These are phyloP conservation scores for Suillus subalutaceus DNA, from an alignment of 768 basidiomycete genomes.

Conservation along the genomic window DNA sequence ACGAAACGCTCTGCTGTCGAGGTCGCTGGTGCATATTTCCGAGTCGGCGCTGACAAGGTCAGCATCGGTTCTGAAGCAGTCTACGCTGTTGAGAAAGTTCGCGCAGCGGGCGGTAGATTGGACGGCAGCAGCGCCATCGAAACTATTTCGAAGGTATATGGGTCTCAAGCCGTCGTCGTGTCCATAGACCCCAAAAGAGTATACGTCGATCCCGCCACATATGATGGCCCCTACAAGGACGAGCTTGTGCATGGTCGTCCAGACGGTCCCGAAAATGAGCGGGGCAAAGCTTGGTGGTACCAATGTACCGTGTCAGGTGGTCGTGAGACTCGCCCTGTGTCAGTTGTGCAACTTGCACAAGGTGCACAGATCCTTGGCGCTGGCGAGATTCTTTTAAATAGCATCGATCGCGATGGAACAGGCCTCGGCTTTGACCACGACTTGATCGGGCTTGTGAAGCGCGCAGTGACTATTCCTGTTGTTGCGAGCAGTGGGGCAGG, in stretches of 20 bases:
- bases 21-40: constrained; percentile 95
- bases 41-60: constrained; percentile 98
- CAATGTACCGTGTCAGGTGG: constrained; percentile 97
- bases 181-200: constrained; percentile 92
- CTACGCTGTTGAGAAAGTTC: constrained; percentile 85
- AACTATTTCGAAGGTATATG: constrained; percentile 87
- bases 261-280: constrained; percentile 54
- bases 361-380: constrained; percentile 93
- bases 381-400: constrained; percentile 93
- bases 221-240: constrained; percentile 67
- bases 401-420: constrained; percentile 95
- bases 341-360: constrained; percentile 87
- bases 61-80: constrained; percentile 98
- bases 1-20: constrained; percentile 85
- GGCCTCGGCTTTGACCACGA: constrained; percentile 91
- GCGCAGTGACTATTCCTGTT: constrained; percentile 83
- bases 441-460: constrained; percentile 75
- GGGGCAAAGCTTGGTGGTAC: constrained; percentile 94
- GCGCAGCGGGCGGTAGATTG: constrained; percentile 47
- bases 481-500: constrained; percentile 97
- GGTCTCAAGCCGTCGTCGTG: constrained; percentile 96
- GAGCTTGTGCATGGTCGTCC: constrained; percentile 57
- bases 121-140: constrained; percentile 89
- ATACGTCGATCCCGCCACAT: constrained; percentile 67
- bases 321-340: constrained; percentile 78